Percentiles rank a stretch among this genome's conserved stretches.
Conservation (phyloP, 768 basidiomycete genomes). For the Trametes coccinea region DNA sequence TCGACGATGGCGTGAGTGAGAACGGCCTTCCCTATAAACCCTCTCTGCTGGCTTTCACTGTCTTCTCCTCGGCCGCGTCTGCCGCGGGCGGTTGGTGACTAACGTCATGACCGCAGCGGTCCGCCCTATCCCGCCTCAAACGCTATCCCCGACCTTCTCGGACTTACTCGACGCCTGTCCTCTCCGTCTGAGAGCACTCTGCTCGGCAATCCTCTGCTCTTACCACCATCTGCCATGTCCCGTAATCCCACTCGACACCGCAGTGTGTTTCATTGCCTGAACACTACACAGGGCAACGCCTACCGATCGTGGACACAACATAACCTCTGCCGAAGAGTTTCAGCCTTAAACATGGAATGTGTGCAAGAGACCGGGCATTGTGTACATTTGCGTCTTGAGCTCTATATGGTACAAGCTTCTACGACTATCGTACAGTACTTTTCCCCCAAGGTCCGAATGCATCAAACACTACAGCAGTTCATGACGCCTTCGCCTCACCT, state of each 20-base stretch:
- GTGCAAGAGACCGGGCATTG: neutral
- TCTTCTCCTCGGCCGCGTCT: neutral
- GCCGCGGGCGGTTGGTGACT: constrained; percentile 5
- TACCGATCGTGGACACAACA: no score
- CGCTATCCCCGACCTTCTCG: no score
- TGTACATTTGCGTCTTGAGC: neutral
- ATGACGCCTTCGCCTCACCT: constrained; percentile 6
- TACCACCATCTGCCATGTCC: no score
- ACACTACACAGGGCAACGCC: no score
- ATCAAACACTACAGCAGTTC: neutral
- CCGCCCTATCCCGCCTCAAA: neutral
- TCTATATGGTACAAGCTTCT: constrained; percentile 12
- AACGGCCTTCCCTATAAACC: neutral
- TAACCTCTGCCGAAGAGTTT: no score
- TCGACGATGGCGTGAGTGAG: constrained; percentile 26
- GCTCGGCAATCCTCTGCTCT: no score
- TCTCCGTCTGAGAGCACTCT: no score
- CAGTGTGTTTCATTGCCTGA: no score
- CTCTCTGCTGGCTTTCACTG: neutral
- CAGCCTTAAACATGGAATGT: no score
- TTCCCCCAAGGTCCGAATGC: neutral
- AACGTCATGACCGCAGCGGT: neutral
- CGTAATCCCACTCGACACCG: no score
- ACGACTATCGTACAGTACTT: constrained; percentile 11
- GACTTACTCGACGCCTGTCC: no score